Evolutionary conservation across 352 stramenopile genomes (phyloP).

Genomic region (Pythium volutum): DNA sequence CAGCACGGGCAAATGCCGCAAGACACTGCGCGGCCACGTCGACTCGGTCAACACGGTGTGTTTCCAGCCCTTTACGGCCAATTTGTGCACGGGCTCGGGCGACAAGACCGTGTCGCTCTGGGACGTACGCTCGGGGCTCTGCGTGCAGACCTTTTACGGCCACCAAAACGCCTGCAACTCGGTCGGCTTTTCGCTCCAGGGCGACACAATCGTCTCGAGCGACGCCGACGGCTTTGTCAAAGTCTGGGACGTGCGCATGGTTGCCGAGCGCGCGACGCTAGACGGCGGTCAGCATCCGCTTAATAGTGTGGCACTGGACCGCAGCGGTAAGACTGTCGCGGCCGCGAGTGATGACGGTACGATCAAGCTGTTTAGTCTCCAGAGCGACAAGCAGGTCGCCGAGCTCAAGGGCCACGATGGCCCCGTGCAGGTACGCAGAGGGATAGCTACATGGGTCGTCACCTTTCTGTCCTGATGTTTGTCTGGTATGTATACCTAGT

Average conservation of each 20-base stretch:
- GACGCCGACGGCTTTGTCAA: slow-evolving; percentile 94
- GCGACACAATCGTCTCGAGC: slow-evolving; percentile 90
- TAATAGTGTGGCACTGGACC: slow-evolving; percentile 91
- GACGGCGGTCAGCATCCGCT: slow-evolving; percentile 86
- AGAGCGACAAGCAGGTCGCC: slow-evolving; percentile 54
- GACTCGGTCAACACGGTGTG: slow-evolving; percentile 93
- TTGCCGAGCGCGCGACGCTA: slow-evolving; percentile 86
- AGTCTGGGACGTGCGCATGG: slow-evolving; percentile 95
- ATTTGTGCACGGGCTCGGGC: slow-evolving; percentile 90
- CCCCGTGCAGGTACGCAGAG: slow-evolving; percentile 91
- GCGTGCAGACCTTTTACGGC: slow-evolving; percentile 94
- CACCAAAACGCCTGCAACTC: slow-evolving; percentile 94
- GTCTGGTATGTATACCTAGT: slow-evolving; percentile 37
- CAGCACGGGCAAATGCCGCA: slow-evolving; percentile 82
- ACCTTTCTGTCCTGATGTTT: no score
- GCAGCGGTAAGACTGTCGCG: slow-evolving; percentile 80
- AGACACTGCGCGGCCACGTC: slow-evolving; percentile 93
- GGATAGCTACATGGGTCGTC: no score
- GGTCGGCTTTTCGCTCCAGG: slow-evolving; percentile 80
- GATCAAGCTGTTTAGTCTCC: slow-evolving; percentile 89
- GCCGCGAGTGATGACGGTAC: slow-evolving; percentile 88
- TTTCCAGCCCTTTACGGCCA: slow-evolving; percentile 93
- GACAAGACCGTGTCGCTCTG: slow-evolving; percentile 96
- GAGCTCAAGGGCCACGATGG: slow-evolving; percentile 91
- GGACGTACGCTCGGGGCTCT: slow-evolving; percentile 91